Percentiles rank a stretch among this genome's conserved stretches.
These are phyloP conservation scores for Taiozyma sp. DNA, from an alignment of 1,139 yeast genomes.

Conservation along the genomic window DNA sequence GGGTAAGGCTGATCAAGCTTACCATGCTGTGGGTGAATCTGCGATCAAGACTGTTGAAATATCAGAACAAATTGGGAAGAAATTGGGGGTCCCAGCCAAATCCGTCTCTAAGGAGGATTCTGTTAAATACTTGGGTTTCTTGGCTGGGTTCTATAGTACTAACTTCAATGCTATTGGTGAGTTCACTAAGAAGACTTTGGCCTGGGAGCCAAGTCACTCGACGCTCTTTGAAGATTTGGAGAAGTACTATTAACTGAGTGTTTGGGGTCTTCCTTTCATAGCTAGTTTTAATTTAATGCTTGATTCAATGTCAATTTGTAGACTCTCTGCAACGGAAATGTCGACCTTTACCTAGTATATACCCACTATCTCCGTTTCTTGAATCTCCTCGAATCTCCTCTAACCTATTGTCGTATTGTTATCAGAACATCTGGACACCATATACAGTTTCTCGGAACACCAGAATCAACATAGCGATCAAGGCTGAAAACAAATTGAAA, in stretches of 20 bases:
- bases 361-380: too few relatives aligned
- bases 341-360: too few relatives aligned
- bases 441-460: not conserved
- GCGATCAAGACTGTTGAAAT: slow-evolving; percentile 21
- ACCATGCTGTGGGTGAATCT: slow-evolving; percentile 26
- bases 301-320: too few relatives aligned
- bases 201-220: slow-evolving; percentile 25
- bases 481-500: not conserved
- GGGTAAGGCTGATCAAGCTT: slow-evolving; percentile 24
- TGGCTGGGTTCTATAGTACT: slow-evolving; percentile 2
- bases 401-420: not conserved
- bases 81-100: slow-evolving; percentile 13
- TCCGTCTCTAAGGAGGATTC: slow-evolving; percentile 12
- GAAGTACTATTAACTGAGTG: not conserved
- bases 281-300: too few relatives aligned
- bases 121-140: slow-evolving; percentile 12
- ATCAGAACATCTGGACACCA: not conserved
- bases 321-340: too few relatives aligned
- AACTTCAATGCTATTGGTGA: slow-evolving; percentile 14
- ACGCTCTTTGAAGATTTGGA: slow-evolving; percentile 25
- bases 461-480: not conserved
- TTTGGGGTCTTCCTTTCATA: not conserved
- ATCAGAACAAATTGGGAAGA: slow-evolving; percentile 24
- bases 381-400: too few relatives aligned
- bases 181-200: slow-evolving; percentile 16